phyloP scores from a whole-genome alignment of 345 rosid genomes.

The Pistacia integerrima region DNA sequence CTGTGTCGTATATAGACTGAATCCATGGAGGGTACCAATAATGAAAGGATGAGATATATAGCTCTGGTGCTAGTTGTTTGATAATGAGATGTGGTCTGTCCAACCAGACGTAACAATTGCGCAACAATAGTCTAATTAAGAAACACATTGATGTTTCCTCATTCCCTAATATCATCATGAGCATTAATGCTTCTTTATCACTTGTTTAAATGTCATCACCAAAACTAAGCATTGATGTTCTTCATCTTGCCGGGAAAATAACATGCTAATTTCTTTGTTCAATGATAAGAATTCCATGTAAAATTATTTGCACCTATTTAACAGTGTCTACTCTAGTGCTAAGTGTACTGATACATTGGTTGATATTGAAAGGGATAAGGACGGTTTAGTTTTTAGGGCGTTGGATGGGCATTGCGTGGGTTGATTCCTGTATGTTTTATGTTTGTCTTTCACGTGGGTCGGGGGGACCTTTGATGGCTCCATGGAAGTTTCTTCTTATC shows the following conservation, averaged over 20 bases:
- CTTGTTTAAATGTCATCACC: too few species aligned
- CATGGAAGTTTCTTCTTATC: conserved; percentile 21
- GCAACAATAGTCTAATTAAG: neutral
- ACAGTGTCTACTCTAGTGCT: too few species aligned
- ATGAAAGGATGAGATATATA: neutral
- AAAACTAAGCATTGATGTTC: too few species aligned
- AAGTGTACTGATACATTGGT: neutral
- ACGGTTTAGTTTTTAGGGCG: neutral
- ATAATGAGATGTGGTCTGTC: neutral
- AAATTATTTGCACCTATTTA: too few species aligned
- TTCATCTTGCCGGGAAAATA: too few species aligned
- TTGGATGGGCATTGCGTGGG: neutral
- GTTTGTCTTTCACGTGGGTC: conserved; percentile 35
- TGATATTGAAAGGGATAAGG: conserved; percentile 4
- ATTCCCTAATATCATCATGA: too few species aligned
- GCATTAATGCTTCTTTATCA: too few species aligned
- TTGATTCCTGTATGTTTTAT: neutral
- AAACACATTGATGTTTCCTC: too few species aligned
- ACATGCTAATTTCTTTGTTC: too few species aligned
- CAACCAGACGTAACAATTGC: neutral
- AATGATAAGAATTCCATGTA: too few species aligned
- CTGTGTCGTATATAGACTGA: too few species aligned
- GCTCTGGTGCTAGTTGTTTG: neutral
- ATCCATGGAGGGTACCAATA: neutral
- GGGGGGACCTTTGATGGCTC: conserved; percentile 15